Evolutionary conservation across 371 early-diverging fungal species (phyloP).

Genomic region (Parasitella parasitica): DNA sequence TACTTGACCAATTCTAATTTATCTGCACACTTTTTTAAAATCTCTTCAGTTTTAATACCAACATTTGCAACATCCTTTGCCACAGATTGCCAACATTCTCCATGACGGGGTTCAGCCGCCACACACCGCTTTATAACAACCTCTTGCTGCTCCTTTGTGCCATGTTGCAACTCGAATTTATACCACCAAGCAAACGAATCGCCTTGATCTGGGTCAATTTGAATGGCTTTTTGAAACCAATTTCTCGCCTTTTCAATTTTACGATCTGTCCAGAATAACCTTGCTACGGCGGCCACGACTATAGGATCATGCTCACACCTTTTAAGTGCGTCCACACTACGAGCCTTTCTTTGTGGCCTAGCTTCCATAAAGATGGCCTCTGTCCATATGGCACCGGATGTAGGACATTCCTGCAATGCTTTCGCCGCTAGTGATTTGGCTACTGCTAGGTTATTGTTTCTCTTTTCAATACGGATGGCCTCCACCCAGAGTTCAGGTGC

Average conservation of each 20-base stretch:
- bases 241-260: conserved; percentile 91
- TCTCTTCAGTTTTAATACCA: conserved; percentile 67
- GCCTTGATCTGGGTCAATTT: conserved; percentile 85
- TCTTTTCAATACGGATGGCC: conserved; percentile 79
- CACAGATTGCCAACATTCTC: conserved; percentile 82
- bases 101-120: conserved; percentile 86
- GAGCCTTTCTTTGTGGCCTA: conserved; percentile 84
- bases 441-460: conserved; percentile 67
- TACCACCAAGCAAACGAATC: conserved; percentile 97
- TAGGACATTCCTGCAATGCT: conserved; percentile 91
- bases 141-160: conserved; percentile 58
- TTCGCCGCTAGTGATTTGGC: conserved; percentile 84
- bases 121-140: conserved; percentile 71
- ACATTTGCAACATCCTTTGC: conserved; percentile 77
- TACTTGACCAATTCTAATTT: conserved; percentile 27
- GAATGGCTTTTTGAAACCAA: conserved; percentile 88
- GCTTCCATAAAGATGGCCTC: conserved; percentile 88
- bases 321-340: conserved; percentile 90
- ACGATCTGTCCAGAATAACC: conserved; percentile 91
- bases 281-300: conserved; percentile 82
- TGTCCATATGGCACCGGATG: conserved; percentile 86
- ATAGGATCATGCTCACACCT: conserved; percentile 85
- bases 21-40: conserved; percentile 64
- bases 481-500: conserved; percentile 86
- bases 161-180: conserved; percentile 85